A percentile compares a stretch with the other conserved stretches of the same genome.
phyloP scores from a whole-genome alignment of 2,329 filamentous ascomycete genomes.

The Xylariomycetidae sp. region DNA sequence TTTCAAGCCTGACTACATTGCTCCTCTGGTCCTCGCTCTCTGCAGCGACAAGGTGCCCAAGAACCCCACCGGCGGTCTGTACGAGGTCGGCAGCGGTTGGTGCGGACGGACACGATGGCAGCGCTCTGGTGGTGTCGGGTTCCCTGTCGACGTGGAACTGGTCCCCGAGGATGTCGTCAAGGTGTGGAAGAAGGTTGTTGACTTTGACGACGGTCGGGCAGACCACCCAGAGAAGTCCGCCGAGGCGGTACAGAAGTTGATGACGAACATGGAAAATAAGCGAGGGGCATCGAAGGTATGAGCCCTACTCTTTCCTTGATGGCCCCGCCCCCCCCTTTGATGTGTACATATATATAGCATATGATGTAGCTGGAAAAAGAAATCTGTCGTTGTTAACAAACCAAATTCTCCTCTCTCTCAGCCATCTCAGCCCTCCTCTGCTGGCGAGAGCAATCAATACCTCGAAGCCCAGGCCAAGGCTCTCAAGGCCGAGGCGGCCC shows the following conservation, averaged over 20 bases:
- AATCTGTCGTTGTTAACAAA: slow-evolving; percentile 13
- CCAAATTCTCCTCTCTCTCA: slow-evolving; percentile 5
- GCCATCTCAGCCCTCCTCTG: slow-evolving; percentile 7
- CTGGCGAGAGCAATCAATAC: slow-evolving; percentile 54
- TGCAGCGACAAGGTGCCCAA: slow-evolving; percentile 80
- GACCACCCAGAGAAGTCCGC: slow-evolving; percentile 79
- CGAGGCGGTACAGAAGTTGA: slow-evolving; percentile 70
- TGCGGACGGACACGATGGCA: slow-evolving; percentile 91
- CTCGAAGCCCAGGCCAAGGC: slow-evolving; percentile 70
- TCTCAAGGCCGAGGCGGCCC: slow-evolving; percentile 37
- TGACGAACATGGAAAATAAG: slow-evolving; percentile 81
- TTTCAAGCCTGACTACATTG: slow-evolving; percentile 98
- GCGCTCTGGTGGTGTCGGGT: slow-evolving; percentile 80
- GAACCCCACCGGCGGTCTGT: slow-evolving; percentile 79
- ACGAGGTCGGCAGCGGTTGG: slow-evolving; percentile 95
- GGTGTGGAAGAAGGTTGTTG: slow-evolving; percentile 71
- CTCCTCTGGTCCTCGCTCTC: slow-evolving; percentile 83
- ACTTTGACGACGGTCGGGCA: slow-evolving; percentile 83
- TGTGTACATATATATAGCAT: slow-evolving; percentile 21
- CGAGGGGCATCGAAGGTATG: slow-evolving; percentile 57
- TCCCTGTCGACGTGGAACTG: slow-evolving; percentile 79
- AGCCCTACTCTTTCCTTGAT: slow-evolving; percentile 27
- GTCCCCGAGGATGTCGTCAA: slow-evolving; percentile 79
- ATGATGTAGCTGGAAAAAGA: slow-evolving; percentile 18
- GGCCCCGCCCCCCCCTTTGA: no score